These are phyloP conservation scores for Fusarium musae DNA, from an alignment of 2,329 filamentous ascomycete genomes.

Conservation along the genomic window DNA sequence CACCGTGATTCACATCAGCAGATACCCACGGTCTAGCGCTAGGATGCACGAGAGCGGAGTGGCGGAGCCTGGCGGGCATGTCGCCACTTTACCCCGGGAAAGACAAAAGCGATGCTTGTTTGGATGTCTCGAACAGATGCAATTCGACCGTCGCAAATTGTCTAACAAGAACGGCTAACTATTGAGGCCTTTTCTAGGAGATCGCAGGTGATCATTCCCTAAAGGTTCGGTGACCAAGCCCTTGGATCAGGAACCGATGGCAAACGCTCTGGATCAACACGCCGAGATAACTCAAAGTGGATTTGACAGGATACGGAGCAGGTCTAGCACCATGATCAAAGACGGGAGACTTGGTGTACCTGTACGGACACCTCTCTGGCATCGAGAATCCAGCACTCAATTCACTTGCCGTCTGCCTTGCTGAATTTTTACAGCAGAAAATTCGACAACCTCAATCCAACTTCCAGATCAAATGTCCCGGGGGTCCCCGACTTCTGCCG, in stretches of 20 bases:
- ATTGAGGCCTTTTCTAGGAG: not conserved
- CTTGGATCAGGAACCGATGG: constrained; percentile 31
- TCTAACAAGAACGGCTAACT: not conserved
- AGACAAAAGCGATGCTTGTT: constrained; percentile 15
- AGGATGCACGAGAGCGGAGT: constrained; percentile 29
- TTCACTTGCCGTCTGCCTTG: constrained; percentile 21
- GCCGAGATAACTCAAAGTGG: constrained; percentile 19
- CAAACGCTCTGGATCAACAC: constrained; percentile 10
- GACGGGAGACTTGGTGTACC: not conserved
- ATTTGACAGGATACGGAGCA: not conserved
- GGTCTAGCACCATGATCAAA: not conserved
- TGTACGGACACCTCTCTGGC: constrained; percentile 2
- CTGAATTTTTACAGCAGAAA: constrained; percentile 27
- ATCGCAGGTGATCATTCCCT: constrained; percentile 27
- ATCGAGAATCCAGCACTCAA: not conserved
- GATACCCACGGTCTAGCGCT: constrained; percentile 23
- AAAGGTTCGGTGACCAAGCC: constrained; percentile 5
- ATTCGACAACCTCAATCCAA: not conserved
- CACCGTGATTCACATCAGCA: constrained; percentile 28
- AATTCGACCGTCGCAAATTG: not conserved
- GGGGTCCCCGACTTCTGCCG: constrained; percentile 36
- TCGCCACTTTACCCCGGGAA: constrained; percentile 43
- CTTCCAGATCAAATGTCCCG: constrained; percentile 4
- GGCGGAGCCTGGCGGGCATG: constrained; percentile 25
- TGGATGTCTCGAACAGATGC: not conserved